Percentiles rank a stretch among this genome's conserved stretches.
Conservation (phyloP, 179 eudicot genomes). For the Sideroxylon spinosum region DNA sequence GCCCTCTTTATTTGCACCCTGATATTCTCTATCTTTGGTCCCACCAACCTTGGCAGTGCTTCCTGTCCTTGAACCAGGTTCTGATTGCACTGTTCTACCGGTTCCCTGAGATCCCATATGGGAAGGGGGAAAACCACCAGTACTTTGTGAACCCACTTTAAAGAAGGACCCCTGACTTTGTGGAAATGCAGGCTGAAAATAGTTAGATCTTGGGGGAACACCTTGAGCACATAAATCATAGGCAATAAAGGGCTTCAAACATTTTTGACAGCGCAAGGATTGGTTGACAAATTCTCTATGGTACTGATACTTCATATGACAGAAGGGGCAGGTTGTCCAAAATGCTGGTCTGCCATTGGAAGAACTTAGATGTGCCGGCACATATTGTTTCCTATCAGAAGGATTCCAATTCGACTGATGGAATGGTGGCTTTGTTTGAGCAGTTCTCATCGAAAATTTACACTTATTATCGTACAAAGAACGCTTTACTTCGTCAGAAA, state of each 20-base stretch:
- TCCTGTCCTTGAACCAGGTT: neutral
- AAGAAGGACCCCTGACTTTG: constrained; percentile 5
- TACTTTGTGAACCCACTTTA: constrained; percentile 8
- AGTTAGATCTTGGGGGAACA: neutral
- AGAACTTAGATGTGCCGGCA: constrained; percentile 12
- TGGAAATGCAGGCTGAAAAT: constrained; percentile 8
- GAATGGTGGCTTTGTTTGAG: constrained; percentile 16
- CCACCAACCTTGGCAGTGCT: neutral
- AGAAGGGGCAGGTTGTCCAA: constrained; percentile 38
- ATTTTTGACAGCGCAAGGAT: constrained; percentile 26
- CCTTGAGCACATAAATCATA: constrained; percentile 27
- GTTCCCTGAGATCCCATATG: constrained; percentile 13
- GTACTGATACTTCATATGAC: constrained; percentile 26
- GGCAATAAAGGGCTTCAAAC: constrained; percentile 27
- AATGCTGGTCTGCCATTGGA: constrained; percentile 20
- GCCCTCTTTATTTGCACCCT: constrained; percentile 5
- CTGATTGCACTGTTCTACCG: constrained; percentile 13
- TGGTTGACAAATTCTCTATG: constrained; percentile 20
- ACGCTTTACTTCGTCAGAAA: constrained; percentile 35
- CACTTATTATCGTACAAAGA: constrained; percentile 31
- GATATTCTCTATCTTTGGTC: no score
- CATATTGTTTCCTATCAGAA: constrained; percentile 14
- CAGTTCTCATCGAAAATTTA: constrained; percentile 14
- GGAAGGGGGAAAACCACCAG: constrained; percentile 19
- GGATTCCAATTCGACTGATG: constrained; percentile 19